These are phyloP conservation scores for Tranzscheliella williamsii DNA, from an alignment of 1,284 basidiomycete species.

Conservation along the genomic window DNA sequence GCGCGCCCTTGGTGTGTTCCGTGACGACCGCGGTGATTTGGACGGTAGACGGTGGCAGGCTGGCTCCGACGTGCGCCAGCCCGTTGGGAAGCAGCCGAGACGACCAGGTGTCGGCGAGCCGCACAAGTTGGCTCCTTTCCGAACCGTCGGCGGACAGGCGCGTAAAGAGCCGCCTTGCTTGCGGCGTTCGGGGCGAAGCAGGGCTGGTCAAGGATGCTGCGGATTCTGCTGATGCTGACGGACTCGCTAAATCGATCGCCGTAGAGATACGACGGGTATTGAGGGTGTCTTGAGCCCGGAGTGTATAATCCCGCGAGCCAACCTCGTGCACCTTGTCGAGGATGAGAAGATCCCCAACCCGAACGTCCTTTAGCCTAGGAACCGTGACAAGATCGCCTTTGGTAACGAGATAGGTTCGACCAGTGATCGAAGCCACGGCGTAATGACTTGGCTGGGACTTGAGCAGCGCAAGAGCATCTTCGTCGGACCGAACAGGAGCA, in stretches of 20 bases:
- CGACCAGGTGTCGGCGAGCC: conserved; percentile 47
- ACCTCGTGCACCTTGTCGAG: conserved; percentile 90
- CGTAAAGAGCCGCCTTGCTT: conserved; percentile 25
- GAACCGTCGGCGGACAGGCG: conserved; percentile 3
- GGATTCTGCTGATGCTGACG: background rate
- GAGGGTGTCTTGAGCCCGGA: conserved; percentile 66
- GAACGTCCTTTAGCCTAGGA: conserved; percentile 73
- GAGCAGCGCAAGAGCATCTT: conserved; percentile 62
- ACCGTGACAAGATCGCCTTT: conserved; percentile 89
- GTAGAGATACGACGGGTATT: conserved; percentile 29
- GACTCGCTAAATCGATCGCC: conserved; percentile 14
- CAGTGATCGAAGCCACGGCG: conserved; percentile 82
- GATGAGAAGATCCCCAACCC: conserved; percentile 77
- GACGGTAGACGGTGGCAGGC: conserved; percentile 62
- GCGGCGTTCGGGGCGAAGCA: conserved; percentile 1
- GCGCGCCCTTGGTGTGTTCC: conserved; percentile 90
- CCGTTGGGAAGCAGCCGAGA: conserved; percentile 45
- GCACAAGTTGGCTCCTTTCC: conserved; percentile 5
- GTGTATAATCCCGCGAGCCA: conserved; percentile 91
- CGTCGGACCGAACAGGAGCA: conserved; percentile 5
- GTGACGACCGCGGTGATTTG: conserved; percentile 83
- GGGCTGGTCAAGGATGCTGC: background rate
- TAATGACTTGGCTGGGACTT: conserved; percentile 78
- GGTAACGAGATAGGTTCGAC: conserved; percentile 83
- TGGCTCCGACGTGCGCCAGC: conserved; percentile 53